Conservation (phyloP, 2,329 filamentous ascomycete genomes). For the Bimuria novae-zelandiae region DNA sequence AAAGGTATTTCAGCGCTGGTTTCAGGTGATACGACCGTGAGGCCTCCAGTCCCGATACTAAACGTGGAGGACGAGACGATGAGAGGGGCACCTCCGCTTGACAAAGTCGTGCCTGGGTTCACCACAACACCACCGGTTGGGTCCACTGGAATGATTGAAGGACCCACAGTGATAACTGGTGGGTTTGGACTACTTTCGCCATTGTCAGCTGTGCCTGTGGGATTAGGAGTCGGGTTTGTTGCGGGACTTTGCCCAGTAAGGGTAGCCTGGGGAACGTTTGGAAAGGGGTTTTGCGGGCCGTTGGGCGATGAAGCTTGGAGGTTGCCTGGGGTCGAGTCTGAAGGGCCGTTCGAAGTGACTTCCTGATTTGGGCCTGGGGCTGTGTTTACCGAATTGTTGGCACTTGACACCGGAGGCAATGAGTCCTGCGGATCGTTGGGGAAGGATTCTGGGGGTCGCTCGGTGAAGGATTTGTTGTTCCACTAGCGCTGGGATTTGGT, state of each 20-base stretch:
- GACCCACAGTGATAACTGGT: slow-evolving; percentile 19
- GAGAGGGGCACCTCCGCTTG: slow-evolving; percentile 10
- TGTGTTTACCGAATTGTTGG: not conserved
- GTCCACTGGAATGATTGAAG: slow-evolving; percentile 15
- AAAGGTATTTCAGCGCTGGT: slow-evolving; percentile 4
- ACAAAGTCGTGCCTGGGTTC: slow-evolving; percentile 18
- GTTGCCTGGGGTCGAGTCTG: too few species aligned
- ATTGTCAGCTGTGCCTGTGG: not conserved
- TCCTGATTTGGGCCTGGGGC: not conserved
- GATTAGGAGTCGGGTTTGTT: slow-evolving; percentile 4
- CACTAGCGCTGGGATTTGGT: too few species aligned
- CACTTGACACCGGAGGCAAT: not conserved
- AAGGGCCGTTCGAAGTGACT: too few species aligned
- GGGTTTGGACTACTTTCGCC: not conserved
- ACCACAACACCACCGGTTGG: slow-evolving; percentile 23
- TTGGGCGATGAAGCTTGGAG: too few species aligned
- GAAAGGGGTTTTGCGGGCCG: too few species aligned
- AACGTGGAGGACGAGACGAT: slow-evolving; percentile 16
- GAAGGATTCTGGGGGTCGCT: slow-evolving; percentile 5
- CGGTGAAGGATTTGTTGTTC: too few species aligned
- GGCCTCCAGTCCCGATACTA: slow-evolving; percentile 15
- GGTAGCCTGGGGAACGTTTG: too few species aligned
- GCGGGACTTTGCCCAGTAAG: too few species aligned
- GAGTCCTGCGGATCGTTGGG: slow-evolving; percentile 5
- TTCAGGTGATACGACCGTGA: slow-evolving; percentile 12